Conservation (phyloP, 1,284 basidiomycete genomes). For the Ceratobasidium sp. region DNA sequence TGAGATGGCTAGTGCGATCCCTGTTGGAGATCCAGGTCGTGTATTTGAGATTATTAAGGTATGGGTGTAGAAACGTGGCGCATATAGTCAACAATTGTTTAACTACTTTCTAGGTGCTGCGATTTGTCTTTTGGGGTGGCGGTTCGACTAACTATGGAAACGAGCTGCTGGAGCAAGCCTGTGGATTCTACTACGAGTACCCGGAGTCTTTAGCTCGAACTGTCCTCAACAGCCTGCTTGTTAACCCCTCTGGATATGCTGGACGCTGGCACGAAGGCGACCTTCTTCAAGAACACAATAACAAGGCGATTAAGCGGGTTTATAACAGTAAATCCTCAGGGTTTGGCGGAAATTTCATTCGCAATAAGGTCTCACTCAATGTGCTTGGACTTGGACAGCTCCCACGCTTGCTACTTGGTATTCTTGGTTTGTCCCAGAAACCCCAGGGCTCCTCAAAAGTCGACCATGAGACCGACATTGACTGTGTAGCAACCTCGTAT, state of each 20-base stretch:
- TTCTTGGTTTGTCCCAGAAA: neutral
- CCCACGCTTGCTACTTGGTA: neutral
- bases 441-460: neutral
- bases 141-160: slow-evolving; percentile 53
- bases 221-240: slow-evolving; percentile 60
- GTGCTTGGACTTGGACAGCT: neutral
- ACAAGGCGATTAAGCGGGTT: slow-evolving; percentile 58
- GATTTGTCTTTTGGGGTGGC: slow-evolving; percentile 53
- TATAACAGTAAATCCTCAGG: slow-evolving; percentile 23
- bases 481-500: slow-evolving; percentile 15
- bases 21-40: slow-evolving; percentile 57
- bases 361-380: slow-evolving; percentile 1
- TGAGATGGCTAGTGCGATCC: slow-evolving; percentile 58
- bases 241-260: slow-evolving; percentile 58
- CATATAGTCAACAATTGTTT: slow-evolving; percentile 45
- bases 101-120: slow-evolving; percentile 2
- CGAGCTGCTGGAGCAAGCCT: slow-evolving; percentile 53
- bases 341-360: slow-evolving; percentile 7
- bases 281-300: slow-evolving; percentile 62
- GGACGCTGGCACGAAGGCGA: slow-evolving; percentile 58
- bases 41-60: slow-evolving; percentile 57
- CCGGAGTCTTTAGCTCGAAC: slow-evolving; percentile 46
- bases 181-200: slow-evolving; percentile 52
- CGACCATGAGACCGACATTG: slow-evolving; percentile 12
- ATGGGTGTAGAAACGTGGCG: slow-evolving; percentile 49